phyloP scores from a whole-genome alignment of 495 filamentous ascomycete species.

The Penicillium salamii region DNA sequence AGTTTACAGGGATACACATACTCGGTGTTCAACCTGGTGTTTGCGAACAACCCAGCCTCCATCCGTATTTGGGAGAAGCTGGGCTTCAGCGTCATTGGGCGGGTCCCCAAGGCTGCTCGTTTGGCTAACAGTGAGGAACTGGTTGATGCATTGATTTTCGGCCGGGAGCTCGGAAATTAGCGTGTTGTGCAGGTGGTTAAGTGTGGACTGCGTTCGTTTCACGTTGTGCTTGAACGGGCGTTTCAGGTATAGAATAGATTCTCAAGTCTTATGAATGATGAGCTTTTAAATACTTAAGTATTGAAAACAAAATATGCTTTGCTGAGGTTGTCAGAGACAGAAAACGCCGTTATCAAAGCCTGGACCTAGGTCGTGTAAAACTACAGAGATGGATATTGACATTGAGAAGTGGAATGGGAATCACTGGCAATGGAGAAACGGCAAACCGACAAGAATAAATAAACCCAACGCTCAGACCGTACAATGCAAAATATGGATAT shows the following conservation, averaged over 20 bases:
- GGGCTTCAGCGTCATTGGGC: slow-evolving; percentile 91
- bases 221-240: not conserved
- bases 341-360: not conserved
- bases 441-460: slow-evolving; percentile 5
- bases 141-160: slow-evolving; percentile 49
- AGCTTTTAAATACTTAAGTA: not conserved
- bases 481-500: slow-evolving; percentile 34
- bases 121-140: slow-evolving; percentile 41
- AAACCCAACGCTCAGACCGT: slow-evolving; percentile 27
- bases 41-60: slow-evolving; percentile 93
- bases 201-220: not conserved
- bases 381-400: slow-evolving; percentile 23
- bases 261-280: slow-evolving; percentile 6
- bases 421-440: slow-evolving; percentile 4
- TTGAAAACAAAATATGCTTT: not conserved
- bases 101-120: slow-evolving; percentile 54
- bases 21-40: slow-evolving; percentile 97
- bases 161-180: slow-evolving; percentile 31
- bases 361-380: slow-evolving; percentile 8
- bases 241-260: slow-evolving; percentile 8
- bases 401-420: slow-evolving; percentile 8
- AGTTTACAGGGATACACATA: slow-evolving; percentile 76
- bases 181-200: not conserved
- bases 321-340: not conserved
- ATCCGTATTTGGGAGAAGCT: slow-evolving; percentile 94